These are phyloP conservation scores for Hanseniaspora osmophila DNA, from an alignment of 805 yeast species.

Conservation along the genomic window DNA sequence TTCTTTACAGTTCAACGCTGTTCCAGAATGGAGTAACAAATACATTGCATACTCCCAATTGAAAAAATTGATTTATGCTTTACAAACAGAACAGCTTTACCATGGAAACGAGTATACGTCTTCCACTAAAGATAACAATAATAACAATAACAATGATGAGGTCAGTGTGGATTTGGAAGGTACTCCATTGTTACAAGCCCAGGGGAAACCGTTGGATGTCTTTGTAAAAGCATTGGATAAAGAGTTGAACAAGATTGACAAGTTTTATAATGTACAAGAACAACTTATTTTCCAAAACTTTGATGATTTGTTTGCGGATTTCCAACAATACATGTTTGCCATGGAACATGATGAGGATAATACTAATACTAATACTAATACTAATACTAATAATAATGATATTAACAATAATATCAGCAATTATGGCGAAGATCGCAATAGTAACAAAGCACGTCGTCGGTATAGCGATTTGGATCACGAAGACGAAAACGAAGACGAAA, in stretches of 20 bases:
- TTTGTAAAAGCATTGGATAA: conserved; percentile 59
- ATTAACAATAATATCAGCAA: too few relatives aligned
- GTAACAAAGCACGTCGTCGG: too few relatives aligned
- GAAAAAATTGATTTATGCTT: conserved; percentile 67
- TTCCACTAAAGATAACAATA: too few relatives aligned
- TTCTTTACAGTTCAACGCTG: conserved; percentile 90
- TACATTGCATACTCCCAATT: conserved; percentile 81
- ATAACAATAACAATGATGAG: too few relatives aligned
- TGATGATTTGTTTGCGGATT: conserved; percentile 45
- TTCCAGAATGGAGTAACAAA: conserved; percentile 93
- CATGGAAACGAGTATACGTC: neutral
- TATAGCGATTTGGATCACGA: neutral
- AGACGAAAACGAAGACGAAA: neutral
- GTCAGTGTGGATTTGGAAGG: conserved; percentile 1
- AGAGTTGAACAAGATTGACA: conserved; percentile 64
- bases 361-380: neutral
- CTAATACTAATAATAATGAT: neutral
- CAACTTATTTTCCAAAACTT: conserved; percentile 37
- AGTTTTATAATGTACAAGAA: conserved; percentile 60
- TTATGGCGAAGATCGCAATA: too few relatives aligned
- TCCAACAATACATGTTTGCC: conserved; percentile 40
- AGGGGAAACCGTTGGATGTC: conserved; percentile 24
- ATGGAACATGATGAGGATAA: neutral
- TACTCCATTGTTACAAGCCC: conserved; percentile 13
- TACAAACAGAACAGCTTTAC: conserved; percentile 50